phyloP scores from a whole-genome alignment of 176 grass and related monocot genomes.

The Puya raimondii region DNA sequence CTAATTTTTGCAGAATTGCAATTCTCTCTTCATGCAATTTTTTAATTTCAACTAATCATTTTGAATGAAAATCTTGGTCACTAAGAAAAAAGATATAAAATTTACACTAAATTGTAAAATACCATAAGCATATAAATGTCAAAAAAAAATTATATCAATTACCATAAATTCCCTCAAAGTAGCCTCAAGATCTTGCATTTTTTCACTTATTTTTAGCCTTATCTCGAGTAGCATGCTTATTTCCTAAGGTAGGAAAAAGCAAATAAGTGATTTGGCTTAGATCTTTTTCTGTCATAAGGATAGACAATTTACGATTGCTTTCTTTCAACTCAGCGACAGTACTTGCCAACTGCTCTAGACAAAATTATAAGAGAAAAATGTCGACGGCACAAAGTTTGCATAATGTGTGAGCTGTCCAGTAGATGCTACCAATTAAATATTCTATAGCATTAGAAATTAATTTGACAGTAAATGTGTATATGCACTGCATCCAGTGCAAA shows the following conservation, averaged over 20 bases:
- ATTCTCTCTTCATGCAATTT: slow-evolving; percentile 85
- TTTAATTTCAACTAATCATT: slow-evolving; percentile 55
- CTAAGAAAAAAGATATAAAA: slow-evolving; percentile 22
- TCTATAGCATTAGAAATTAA: background rate
- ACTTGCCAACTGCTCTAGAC: slow-evolving; percentile 65
- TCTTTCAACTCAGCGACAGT: slow-evolving; percentile 62
- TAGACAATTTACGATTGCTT: slow-evolving; percentile 47
- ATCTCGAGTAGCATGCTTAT: slow-evolving; percentile 41
- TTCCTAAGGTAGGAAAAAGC: slow-evolving; percentile 47
- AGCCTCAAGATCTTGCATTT: slow-evolving; percentile 68
- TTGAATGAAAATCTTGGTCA: slow-evolving; percentile 51
- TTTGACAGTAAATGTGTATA: background rate
- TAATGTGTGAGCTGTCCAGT: background rate
- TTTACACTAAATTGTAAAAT: background rate
- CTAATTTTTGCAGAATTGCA: slow-evolving; percentile 71
- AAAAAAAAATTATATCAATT: slow-evolving; percentile 27
- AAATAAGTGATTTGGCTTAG: slow-evolving; percentile 42
- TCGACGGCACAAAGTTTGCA: background rate
- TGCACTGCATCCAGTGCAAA: background rate
- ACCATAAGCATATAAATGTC: background rate
- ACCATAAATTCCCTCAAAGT: slow-evolving; percentile 72
- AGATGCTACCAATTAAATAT: background rate
- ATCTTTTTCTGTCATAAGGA: slow-evolving; percentile 55
- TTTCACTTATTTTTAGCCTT: slow-evolving; percentile 58
- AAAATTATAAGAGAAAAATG: slow-evolving; percentile 26